Percentiles rank a stretch among this genome's conserved stretches.
These are phyloP conservation scores for Setomelanomma holmii DNA, from an alignment of 2,329 filamentous ascomycete genomes.

Conservation along the genomic window DNA sequence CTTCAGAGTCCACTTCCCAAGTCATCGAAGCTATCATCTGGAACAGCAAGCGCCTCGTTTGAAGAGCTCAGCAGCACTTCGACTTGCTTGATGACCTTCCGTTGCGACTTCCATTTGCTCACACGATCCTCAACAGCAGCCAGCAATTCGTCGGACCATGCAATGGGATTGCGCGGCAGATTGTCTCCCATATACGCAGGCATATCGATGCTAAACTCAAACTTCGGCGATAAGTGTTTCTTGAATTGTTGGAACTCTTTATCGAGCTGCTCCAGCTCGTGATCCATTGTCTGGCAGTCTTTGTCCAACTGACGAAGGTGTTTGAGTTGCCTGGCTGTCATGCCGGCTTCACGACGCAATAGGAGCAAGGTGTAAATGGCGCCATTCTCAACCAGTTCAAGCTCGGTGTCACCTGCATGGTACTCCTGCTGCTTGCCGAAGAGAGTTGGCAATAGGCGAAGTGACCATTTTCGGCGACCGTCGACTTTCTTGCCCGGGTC, in stretches of 20 bases:
- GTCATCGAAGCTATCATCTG: conserved; percentile 38
- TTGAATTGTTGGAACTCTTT: conserved; percentile 19
- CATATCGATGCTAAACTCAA: conserved; percentile 5
- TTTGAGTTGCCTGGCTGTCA: conserved; percentile 17
- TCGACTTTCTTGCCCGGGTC: conserved; percentile 17
- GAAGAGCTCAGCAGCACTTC: conserved; percentile 21
- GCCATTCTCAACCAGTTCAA: conserved; percentile 26
- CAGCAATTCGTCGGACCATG: conserved; percentile 31
- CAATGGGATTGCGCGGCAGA: conserved; percentile 25
- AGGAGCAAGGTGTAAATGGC: conserved; percentile 25
- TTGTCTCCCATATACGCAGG: background rate
- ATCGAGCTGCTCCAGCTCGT: conserved; percentile 13
- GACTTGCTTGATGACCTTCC: conserved; percentile 23
- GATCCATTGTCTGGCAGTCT: conserved; percentile 27
- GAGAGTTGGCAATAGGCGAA: conserved; percentile 26
- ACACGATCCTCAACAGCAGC: conserved; percentile 22
- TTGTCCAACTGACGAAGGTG: conserved; percentile 24
- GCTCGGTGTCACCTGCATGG: conserved; percentile 5
- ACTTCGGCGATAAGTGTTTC: conserved; percentile 14
- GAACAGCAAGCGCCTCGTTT: conserved; percentile 25
- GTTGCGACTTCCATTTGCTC: conserved; percentile 31
- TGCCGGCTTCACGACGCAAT: conserved; percentile 32
- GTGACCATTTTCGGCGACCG: conserved; percentile 29
- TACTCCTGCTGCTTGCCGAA: conserved; percentile 25
- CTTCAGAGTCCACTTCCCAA: conserved; percentile 22